Evolutionary conservation across 1,284 basidiomycete species (phyloP).

Genomic region (Cryptococcus sp.): DNA sequence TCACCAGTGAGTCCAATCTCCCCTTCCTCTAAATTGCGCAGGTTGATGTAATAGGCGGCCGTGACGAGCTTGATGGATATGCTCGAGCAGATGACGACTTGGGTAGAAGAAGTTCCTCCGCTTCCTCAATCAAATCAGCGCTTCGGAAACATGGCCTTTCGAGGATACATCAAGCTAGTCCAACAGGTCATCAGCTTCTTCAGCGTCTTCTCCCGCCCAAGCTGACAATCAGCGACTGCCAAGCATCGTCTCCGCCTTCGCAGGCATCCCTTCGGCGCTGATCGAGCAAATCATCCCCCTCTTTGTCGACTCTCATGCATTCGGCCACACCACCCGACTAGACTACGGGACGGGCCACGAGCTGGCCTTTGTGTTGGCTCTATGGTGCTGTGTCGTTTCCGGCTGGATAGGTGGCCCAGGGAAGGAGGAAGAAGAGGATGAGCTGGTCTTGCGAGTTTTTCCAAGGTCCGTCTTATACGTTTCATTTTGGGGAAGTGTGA

Average conservation of each 20-base stretch:
- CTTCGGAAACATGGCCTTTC: conserved; percentile 90
- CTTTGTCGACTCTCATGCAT: conserved; percentile 52
- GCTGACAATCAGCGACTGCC: conserved; percentile 54
- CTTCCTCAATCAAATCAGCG: conserved; percentile 69
- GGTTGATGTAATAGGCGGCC: conserved; percentile 12
- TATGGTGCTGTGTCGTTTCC: conserved; percentile 49
- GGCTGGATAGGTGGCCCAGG: conserved; percentile 30
- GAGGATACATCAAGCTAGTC: conserved; percentile 75
- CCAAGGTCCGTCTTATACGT: conserved; percentile 27
- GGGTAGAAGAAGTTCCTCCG: conserved; percentile 79
- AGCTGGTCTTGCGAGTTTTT: conserved; percentile 46
- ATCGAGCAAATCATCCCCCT: conserved; percentile 63
- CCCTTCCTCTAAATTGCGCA: no score
- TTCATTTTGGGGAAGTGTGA: background rate
- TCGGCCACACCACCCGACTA: conserved; percentile 84
- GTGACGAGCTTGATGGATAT: conserved; percentile 50
- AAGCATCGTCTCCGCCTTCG: conserved; percentile 53
- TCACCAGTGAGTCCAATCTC: conserved; percentile 36
- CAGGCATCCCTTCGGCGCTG: conserved; percentile 49
- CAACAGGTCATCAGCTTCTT: conserved; percentile 56
- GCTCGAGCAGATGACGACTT: conserved; percentile 64
- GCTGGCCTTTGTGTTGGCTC: conserved; percentile 73
- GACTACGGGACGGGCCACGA: conserved; percentile 98
- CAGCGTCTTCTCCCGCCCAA: no score
- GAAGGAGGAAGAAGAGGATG: conserved; percentile 40